Evolutionary conservation across 768 basidiomycete genomes (phyloP), one percentile per base, ranked within the genome.

Genomic region (Hemileccinum rubropunctum): DNA sequence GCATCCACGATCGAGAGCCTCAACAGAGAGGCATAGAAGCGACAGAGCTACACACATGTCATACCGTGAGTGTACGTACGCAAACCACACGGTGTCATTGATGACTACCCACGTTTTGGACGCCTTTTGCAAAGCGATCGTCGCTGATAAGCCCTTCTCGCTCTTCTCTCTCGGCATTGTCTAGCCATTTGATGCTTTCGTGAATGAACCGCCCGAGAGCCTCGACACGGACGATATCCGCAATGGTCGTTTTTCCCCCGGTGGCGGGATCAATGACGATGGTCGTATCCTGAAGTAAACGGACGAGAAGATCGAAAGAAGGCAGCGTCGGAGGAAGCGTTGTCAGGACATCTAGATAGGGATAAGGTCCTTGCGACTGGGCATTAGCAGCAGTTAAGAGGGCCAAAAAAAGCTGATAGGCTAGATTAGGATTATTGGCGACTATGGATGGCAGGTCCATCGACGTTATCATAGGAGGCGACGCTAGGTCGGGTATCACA

Each of bases 21-120:
- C 70, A 89, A 77, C 42, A 91, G 73, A 0, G 86, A 83, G 51
- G 71, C 70, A 63, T 83, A 91, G 66, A 91, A 91, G 11, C 88
- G 83, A 65, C 86, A 90, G 28, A 90, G 74, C 87, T 89, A 57
- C 0, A 54, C 17, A 40, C 5, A 20, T 20, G 28, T 14, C 47
- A 42, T 41, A 10, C 4, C 42, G 18, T 43, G 36, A 56, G 51
- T 46, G 3, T 12, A 15, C 34, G 6, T 15, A 35, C 39, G 27
- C 32, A n/a, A 33, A 17, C 17, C 21, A 52, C 18, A 36, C n/a
- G 8, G 44, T 34, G 34, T 26, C n/a, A n/a, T n/a, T n/a, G 36
- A 57, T 15, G 37, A 18, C 50, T 23, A 70, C 82, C 36, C 57
- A 90, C 88, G 58, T 86, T 83, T 63, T 82, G 80, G 27, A 87